These are phyloP conservation scores for Lathyrus tuberosus DNA, from an alignment of 306 rosid genomes.

Conservation along the genomic window DNA sequence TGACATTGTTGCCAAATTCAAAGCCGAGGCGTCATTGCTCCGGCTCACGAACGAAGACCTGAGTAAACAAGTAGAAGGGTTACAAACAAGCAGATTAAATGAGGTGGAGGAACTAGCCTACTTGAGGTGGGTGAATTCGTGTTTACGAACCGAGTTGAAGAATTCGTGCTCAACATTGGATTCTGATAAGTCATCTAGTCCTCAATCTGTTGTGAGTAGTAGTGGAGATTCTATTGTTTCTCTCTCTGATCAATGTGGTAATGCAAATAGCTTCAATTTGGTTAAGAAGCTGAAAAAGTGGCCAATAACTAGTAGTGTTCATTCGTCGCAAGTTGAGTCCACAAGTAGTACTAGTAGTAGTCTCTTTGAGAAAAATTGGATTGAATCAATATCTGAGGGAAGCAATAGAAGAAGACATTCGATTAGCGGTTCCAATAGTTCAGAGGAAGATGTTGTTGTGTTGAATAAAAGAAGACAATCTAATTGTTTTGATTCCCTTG, in stretches of 20 bases:
- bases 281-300: slow-evolving; percentile 82
- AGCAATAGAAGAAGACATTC: slow-evolving; percentile 93
- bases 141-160: slow-evolving; percentile 80
- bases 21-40: slow-evolving; percentile 85
- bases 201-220: slow-evolving; percentile 48
- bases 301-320: slow-evolving; percentile 60
- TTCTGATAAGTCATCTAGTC: slow-evolving; percentile 67
- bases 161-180: slow-evolving; percentile 59
- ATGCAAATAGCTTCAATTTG: slow-evolving; percentile 60
- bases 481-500: slow-evolving; percentile 70
- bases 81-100: slow-evolving; percentile 87
- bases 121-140: slow-evolving; percentile 96
- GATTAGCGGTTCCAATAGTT: slow-evolving; percentile 77
- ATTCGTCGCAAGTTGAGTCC: slow-evolving; percentile 62
- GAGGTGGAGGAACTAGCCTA: slow-evolving; percentile 99
- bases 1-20: slow-evolving; percentile 74
- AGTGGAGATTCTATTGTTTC: slow-evolving; percentile 56
- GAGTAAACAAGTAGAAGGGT: slow-evolving; percentile 92
- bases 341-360: slow-evolving; percentile 40
- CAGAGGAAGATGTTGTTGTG: slow-evolving; percentile 59
- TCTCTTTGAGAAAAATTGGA: slow-evolving; percentile 61
- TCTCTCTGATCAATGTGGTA: slow-evolving; percentile 53
- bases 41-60: slow-evolving; percentile 87
- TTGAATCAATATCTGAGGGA: slow-evolving; percentile 57
- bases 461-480: slow-evolving; percentile 80